Evolutionary conservation across 345 rosid genomes (phyloP), one percentile per base, ranked within the genome.

Genomic region (Stellera chamaejasme): DNA sequence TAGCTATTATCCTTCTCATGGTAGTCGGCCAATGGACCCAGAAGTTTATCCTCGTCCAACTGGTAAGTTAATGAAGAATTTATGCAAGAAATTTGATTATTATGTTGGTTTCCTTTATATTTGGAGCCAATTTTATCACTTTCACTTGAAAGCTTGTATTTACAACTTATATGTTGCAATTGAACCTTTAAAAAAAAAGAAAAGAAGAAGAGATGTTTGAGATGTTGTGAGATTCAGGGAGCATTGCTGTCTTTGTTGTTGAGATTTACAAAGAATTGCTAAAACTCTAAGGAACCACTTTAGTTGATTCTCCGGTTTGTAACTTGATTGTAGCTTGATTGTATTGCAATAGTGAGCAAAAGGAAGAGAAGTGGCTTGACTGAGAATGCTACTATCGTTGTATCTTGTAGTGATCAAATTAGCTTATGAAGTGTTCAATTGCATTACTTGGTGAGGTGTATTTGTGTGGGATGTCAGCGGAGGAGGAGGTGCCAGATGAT

Each of bases 41-140:
- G 84, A 86, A 74, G 88, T 85, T 0, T 85, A 80, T 56, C 95
- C 96, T 65, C 95, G 95, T 15, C 88, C 95, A 0, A 77, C 90
- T 1, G 92, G 88, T 88, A 67, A 1, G 23, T 36, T 48, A 23
- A 12, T 23, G 1, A 9, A 16, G 5, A 13, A 44, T 6, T 43
- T 60, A 13, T 1, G n/a, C 39, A 32, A 32, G 39, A 5, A 32
- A 32, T 32, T 32, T 19, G 0, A 19, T 19, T 19, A 0, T 0
- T 19, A 0, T 19, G 23, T 19, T 19, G 23, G 23, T 19, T 19
- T 19, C 23, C 23, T 19, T 19, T 19, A 19, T 19, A 7, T 63
- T 52, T 43, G 25, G 0, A 15, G 27, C 11, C 54, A 13, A 13
- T 53, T 14, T 3, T 26, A 36, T 43, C 11, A 13, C 7, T 26